Evolutionary conservation across 768 basidiomycete genomes (phyloP).

Genomic region (Udeniomyces megalosporus): DNA sequence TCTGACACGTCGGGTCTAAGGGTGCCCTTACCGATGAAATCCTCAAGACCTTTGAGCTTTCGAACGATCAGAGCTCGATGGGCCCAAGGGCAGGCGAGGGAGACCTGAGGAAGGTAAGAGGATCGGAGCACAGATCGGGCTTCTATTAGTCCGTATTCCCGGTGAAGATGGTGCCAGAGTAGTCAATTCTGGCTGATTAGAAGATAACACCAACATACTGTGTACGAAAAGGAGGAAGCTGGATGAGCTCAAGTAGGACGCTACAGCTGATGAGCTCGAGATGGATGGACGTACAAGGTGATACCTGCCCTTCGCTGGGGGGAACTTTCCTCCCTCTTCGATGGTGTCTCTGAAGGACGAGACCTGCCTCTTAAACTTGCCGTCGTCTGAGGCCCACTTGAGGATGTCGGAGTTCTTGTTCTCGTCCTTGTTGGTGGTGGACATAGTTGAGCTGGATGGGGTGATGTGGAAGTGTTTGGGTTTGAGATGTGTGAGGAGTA

Average conservation of each 20-base stretch:
- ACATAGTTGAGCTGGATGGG: too few species aligned
- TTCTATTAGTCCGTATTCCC: too few species aligned
- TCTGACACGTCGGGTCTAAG: neutral
- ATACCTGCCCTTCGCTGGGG: constrained; percentile 71
- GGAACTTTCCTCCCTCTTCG: constrained; percentile 43
- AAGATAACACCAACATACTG: too few species aligned
- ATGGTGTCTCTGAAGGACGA: constrained; percentile 44
- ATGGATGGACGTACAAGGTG: constrained; percentile 38
- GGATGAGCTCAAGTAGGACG: neutral
- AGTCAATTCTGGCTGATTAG: neutral
- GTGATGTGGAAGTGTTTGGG: too few species aligned
- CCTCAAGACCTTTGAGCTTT: constrained; percentile 80
- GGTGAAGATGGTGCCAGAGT: neutral
- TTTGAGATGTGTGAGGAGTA: too few species aligned
- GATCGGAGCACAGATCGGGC: neutral
- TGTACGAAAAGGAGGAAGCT: neutral
- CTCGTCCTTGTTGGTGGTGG: neutral
- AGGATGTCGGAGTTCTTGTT: constrained; percentile 10
- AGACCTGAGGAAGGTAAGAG: constrained; percentile 48
- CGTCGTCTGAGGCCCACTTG: constrained; percentile 5
- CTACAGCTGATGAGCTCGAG: neutral
- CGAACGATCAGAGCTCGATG: constrained; percentile 75
- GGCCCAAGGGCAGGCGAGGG: constrained; percentile 59
- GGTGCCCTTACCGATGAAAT: constrained; percentile 49
- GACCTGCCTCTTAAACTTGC: constrained; percentile 18